A percentile compares a stretch with the other conserved stretches of the same genome.
These are phyloP conservation scores for Aureobasidium mangrovei DNA, from an alignment of 2,329 filamentous ascomycete genomes.

Conservation along the genomic window DNA sequence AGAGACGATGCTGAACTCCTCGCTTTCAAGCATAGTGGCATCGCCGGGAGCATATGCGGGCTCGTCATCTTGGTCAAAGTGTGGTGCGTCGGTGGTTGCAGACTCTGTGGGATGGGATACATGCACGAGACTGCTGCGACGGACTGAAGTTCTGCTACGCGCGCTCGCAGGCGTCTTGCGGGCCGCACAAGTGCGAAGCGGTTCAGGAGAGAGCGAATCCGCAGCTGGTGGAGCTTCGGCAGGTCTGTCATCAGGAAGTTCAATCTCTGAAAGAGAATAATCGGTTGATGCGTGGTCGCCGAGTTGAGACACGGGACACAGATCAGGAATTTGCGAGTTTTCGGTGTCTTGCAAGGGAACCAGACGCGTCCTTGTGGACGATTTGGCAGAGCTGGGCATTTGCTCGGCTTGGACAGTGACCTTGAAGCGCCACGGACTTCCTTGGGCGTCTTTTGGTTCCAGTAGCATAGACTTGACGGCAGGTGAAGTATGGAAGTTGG, in stretches of 20 bases:
- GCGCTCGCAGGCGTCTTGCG: not conserved
- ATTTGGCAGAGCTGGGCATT: conserved; percentile 14
- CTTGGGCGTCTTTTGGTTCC: conserved; percentile 31
- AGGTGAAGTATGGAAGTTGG: conserved; percentile 27
- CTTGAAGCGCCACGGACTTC: conserved; percentile 41
- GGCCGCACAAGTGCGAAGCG: not conserved
- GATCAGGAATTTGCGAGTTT: not conserved
- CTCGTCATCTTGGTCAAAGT: conserved; percentile 11
- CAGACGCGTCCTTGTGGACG: not conserved
- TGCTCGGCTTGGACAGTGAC: conserved; percentile 43
- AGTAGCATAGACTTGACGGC: conserved; percentile 37
- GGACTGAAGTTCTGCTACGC: not conserved
- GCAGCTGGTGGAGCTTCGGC: not conserved
- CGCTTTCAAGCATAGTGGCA: conserved; percentile 38
- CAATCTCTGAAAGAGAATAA: conserved; percentile 4
- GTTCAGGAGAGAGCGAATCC: conserved; percentile 1
- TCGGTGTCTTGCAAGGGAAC: not conserved
- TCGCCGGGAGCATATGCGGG: conserved; percentile 28
- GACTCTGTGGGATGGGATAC: not conserved
- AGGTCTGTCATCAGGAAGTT: not conserved
- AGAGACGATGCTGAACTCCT: conserved; percentile 45
- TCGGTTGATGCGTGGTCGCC: conserved; percentile 3
- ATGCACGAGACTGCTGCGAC: not conserved
- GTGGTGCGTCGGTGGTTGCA: not conserved
- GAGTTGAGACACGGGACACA: conserved; percentile 1